phyloP scores from a whole-genome alignment of 2,329 filamentous ascomycete genomes.

The Massarina eburnea region DNA sequence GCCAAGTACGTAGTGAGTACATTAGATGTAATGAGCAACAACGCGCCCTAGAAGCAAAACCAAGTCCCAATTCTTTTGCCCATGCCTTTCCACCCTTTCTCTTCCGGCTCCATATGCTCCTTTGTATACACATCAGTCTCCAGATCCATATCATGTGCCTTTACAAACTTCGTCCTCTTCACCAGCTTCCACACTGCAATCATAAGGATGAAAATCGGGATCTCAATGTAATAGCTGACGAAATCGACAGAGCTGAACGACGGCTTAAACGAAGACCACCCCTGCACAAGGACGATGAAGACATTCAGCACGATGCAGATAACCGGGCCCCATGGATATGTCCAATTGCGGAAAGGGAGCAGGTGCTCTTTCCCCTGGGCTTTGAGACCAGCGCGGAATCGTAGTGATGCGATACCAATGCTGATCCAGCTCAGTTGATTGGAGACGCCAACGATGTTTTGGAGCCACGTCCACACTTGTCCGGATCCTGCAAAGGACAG shows the following conservation, averaged over 20 bases:
- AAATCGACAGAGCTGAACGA: constrained; percentile 50
- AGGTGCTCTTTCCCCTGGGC: constrained; percentile 52
- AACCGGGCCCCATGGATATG: constrained; percentile 56
- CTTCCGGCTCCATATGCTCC: constrained; percentile 29
- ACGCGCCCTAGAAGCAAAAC: constrained; percentile 29
- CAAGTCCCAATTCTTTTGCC: constrained; percentile 29
- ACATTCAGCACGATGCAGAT: constrained; percentile 27
- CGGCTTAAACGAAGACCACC: constrained; percentile 56
- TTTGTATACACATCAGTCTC: constrained; percentile 36
- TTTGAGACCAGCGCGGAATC: constrained; percentile 52
- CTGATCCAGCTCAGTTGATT: constrained; percentile 58
- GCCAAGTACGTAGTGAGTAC: no score
- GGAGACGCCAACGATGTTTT: constrained; percentile 64
- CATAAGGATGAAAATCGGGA: constrained; percentile 33
- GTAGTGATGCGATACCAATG: constrained; percentile 59
- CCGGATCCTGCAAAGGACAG: constrained; percentile 47
- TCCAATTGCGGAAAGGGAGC: constrained; percentile 60
- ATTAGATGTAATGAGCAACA: no score
- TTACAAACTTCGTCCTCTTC: constrained; percentile 31
- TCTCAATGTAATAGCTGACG: constrained; percentile 52
- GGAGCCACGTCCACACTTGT: constrained; percentile 62
- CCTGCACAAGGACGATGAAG: constrained; percentile 34
- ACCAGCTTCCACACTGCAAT: constrained; percentile 31
- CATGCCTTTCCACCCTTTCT: constrained; percentile 20
- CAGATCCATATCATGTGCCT: constrained; percentile 29